Evolutionary conservation across 768 basidiomycete species (phyloP).

Genomic region (Polyporus arcularius): DNA sequence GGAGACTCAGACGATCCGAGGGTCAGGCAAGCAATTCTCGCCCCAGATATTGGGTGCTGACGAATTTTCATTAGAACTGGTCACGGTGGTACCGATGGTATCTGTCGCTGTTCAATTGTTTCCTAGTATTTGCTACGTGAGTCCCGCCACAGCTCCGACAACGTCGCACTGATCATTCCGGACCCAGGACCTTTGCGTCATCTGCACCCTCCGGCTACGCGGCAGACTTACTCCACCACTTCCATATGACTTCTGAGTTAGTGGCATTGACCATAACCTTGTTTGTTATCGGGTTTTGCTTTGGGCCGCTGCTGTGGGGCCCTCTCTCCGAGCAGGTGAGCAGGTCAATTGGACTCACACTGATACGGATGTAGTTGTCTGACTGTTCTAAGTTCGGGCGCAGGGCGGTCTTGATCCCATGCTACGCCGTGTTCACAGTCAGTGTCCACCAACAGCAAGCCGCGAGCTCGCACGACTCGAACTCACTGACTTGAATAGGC

Average conservation of each 20-base stretch:
- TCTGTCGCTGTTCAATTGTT: background rate
- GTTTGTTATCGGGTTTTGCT: constrained; percentile 48
- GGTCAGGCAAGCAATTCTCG: no score
- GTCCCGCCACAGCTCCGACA: background rate
- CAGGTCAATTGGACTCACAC: background rate
- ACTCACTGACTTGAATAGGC: background rate
- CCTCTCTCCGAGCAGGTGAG: constrained; percentile 42
- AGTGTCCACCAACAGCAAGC: background rate
- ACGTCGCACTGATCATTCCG: background rate
- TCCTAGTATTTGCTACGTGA: constrained; percentile 8
- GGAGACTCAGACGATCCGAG: no score
- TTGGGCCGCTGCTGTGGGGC: constrained; percentile 57
- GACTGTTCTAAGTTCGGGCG: constrained; percentile 48
- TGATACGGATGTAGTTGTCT: background rate
- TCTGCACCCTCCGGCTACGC: constrained; percentile 53
- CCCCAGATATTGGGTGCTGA: no score
- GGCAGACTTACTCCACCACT: constrained; percentile 41
- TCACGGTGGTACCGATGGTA: no score
- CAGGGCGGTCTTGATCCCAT: constrained; percentile 54
- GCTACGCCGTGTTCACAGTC: constrained; percentile 57
- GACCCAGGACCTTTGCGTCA: constrained; percentile 50
- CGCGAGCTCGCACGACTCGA: background rate
- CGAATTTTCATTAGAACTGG: no score
- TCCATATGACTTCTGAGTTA: constrained; percentile 49
- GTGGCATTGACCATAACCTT: constrained; percentile 41